These are phyloP conservation scores for Cercospora janseana DNA, from an alignment of 2,329 filamentous ascomycete genomes.

Conservation along the genomic window DNA sequence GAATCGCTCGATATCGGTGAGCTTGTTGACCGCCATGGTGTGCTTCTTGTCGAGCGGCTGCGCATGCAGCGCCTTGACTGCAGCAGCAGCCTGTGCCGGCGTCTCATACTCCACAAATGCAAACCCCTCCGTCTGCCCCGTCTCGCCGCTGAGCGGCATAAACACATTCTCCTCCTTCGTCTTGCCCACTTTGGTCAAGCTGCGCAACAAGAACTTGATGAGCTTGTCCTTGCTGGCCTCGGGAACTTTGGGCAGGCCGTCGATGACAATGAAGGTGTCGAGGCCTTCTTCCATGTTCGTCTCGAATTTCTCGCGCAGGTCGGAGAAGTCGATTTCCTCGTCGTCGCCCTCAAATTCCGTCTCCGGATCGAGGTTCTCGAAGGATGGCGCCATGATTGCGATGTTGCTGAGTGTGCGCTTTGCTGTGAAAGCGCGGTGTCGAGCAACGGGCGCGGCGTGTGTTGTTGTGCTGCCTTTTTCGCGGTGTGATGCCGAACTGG, in stretches of 20 bases:
- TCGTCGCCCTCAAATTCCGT: conserved; percentile 83
- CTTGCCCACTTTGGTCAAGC: conserved; percentile 80
- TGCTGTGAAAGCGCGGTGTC: conserved; percentile 7
- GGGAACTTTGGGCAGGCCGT: conserved; percentile 84
- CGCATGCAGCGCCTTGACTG: conserved; percentile 82
- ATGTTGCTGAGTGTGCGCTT: conserved; percentile 17
- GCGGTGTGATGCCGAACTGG: not conserved
- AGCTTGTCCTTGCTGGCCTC: conserved; percentile 92
- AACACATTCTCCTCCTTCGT: conserved; percentile 82
- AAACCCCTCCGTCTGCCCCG: conserved; percentile 83
- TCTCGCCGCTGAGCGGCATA: conserved; percentile 82
- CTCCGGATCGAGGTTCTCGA: conserved; percentile 82
- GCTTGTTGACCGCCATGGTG: conserved; percentile 92
- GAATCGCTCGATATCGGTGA: conserved; percentile 95
- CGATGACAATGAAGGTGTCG: conserved; percentile 93
- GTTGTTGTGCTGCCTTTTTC: not conserved
- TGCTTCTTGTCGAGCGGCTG: conserved; percentile 94
- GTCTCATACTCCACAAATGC: conserved; percentile 97
- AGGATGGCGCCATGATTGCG: conserved; percentile 82
- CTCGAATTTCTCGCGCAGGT: conserved; percentile 91
- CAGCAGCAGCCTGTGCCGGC: conserved; percentile 81
- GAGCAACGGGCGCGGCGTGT: not conserved
- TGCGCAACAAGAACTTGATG: conserved; percentile 92
- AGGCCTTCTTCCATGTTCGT: conserved; percentile 94
- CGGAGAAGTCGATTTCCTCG: conserved; percentile 91